A percentile compares a stretch with the other conserved stretches of the same genome.
Evolutionary conservation across 2,329 filamentous ascomycete genomes (phyloP).

Genomic region (Pseudogymnoascus sp.): DNA sequence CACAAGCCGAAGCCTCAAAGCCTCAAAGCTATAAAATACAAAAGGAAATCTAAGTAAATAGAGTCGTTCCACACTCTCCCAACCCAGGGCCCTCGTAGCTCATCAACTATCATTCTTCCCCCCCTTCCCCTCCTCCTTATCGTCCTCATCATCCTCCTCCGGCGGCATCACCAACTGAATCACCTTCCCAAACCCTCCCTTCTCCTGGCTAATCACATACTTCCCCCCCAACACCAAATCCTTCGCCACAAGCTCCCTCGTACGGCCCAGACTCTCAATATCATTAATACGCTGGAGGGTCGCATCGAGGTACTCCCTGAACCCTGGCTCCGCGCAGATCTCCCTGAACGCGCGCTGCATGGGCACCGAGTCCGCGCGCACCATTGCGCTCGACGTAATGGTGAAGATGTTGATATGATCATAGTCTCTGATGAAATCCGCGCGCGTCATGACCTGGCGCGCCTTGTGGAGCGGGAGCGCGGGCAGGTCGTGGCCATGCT

Average conservation of each 20-base stretch:
- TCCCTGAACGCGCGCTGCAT: slow-evolving; percentile 91
- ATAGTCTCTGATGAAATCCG: slow-evolving; percentile 88
- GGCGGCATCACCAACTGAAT: slow-evolving; percentile 17
- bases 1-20: neutral
- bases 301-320: slow-evolving; percentile 72
- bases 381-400: slow-evolving; percentile 79
- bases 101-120: slow-evolving; percentile 1
- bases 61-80: neutral
- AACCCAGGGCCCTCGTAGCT: neutral
- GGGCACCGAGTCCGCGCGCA: slow-evolving; percentile 87
- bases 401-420: slow-evolving; percentile 94
- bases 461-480: slow-evolving; percentile 75
- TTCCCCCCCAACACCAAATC: slow-evolving; percentile 80
- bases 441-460: slow-evolving; percentile 88
- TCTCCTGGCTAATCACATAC: slow-evolving; percentile 53
- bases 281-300: slow-evolving; percentile 82
- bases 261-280: slow-evolving; percentile 88
- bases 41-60: slow-evolving; percentile 6
- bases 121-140: slow-evolving; percentile 15
- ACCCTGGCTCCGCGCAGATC: slow-evolving; percentile 70
- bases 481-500: slow-evolving; percentile 68
- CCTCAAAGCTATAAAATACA: slow-evolving; percentile 3
- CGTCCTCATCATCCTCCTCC: slow-evolving; percentile 23
- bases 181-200: slow-evolving; percentile 19
- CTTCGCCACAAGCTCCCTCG: slow-evolving; percentile 92